Percentiles rank a stretch among this genome's conserved stretches.
These are phyloP conservation scores for Mycena amicta DNA, from an alignment of 768 basidiomycete genomes.

Conservation along the genomic window DNA sequence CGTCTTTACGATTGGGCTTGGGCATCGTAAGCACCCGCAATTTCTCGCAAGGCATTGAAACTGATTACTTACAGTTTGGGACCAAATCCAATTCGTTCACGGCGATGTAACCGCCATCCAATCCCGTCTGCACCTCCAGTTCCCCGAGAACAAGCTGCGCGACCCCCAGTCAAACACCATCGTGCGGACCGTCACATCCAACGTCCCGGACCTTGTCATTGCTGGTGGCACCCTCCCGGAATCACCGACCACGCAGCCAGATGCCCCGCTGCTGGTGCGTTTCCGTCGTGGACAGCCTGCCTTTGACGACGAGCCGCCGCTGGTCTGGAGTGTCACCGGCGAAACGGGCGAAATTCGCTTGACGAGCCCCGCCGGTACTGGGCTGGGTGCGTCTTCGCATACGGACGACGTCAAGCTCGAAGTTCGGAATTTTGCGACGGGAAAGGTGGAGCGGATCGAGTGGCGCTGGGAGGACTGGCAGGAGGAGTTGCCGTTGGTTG, in stretches of 20 bases:
- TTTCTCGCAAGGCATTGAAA: background rate
- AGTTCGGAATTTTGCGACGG: conserved; percentile 5
- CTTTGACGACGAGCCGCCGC: background rate
- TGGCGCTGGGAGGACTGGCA: conserved; percentile 9
- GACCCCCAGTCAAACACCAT: conserved; percentile 15
- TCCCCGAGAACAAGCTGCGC: conserved; percentile 12
- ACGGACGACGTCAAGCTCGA: background rate
- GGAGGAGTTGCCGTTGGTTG: background rate
- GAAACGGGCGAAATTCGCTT: conserved; percentile 17
- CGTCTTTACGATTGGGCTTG: conserved; percentile 10
- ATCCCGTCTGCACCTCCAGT: conserved; percentile 5
- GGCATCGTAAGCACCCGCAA: conserved; percentile 9
- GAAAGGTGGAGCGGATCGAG: background rate
- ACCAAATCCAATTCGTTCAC: conserved; percentile 19
- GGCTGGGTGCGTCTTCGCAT: background rate
- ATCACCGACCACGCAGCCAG: conserved; percentile 7
- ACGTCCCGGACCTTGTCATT: conserved; percentile 23
- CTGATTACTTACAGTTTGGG: conserved; percentile 17
- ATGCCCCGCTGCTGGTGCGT: conserved; percentile 18
- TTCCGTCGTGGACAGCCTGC: conserved; percentile 14
- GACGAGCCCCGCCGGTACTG: background rate
- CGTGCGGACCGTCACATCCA: conserved; percentile 8
- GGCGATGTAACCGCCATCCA: conserved; percentile 11
- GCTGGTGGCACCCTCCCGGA: conserved; percentile 13
- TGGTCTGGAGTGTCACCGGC: conserved; percentile 21